A percentile compares a stretch with the other conserved stretches of the same genome.
Conservation (phyloP, 306 rosid genomes). For the Neltuma alba region DNA sequence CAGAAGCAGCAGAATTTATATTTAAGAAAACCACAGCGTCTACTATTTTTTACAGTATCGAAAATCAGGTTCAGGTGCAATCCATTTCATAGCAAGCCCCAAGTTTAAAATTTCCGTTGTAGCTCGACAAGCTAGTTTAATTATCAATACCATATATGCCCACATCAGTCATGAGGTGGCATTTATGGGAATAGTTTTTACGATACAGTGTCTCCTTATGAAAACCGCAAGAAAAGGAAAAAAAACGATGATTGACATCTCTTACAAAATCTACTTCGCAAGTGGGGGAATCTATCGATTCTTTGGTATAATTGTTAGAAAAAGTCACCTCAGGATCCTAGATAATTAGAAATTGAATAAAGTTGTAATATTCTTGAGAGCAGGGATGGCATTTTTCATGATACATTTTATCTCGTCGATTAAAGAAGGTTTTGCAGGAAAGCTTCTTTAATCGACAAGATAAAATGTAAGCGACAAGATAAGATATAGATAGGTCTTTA, state of each 20-base stretch:
- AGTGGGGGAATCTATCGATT: slow-evolving; percentile 16
- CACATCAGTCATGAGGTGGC: slow-evolving; percentile 48
- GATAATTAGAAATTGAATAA: slow-evolving; percentile 52
- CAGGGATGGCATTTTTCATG: no score
- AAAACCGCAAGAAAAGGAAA: slow-evolving; percentile 54
- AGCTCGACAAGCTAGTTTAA: slow-evolving; percentile 43
- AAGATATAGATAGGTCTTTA: slow-evolving; percentile 23
- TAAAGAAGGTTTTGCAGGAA: slow-evolving; percentile 25
- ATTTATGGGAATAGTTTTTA: neutral
- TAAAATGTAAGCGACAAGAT: slow-evolving; percentile 38
- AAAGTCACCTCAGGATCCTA: neutral
- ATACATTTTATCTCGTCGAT: no score
- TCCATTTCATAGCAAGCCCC: slow-evolving; percentile 71
- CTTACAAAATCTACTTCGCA: slow-evolving; percentile 49
- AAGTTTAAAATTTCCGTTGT: slow-evolving; percentile 52
- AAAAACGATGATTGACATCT: slow-evolving; percentile 33
- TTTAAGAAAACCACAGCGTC: slow-evolving; percentile 59
- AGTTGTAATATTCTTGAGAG: no score
- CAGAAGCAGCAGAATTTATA: slow-evolving; percentile 58
- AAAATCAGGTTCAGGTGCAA: slow-evolving; percentile 52
- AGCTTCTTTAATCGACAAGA: slow-evolving; percentile 39
- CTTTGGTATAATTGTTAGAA: no score
- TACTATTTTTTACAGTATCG: slow-evolving; percentile 54
- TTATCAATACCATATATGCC: slow-evolving; percentile 20
- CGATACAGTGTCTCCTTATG: neutral